These are phyloP conservation scores for Mycosarcoma maydis DNA, from an alignment of 1,284 basidiomycete genomes.

Conservation along the genomic window DNA sequence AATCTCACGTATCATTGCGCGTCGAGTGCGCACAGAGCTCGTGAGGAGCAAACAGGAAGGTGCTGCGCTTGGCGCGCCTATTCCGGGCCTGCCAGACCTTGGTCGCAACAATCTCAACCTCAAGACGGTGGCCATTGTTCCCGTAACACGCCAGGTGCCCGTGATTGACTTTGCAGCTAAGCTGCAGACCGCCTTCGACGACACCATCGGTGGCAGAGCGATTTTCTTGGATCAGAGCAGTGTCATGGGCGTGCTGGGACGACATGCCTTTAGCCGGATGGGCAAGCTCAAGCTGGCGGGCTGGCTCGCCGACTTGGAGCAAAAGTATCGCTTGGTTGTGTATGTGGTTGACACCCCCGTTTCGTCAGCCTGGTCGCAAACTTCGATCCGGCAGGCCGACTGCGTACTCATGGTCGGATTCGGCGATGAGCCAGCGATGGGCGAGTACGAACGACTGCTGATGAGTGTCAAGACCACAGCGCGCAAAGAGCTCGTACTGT, in stretches of 20 bases:
- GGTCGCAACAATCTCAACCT: conserved; percentile 87
- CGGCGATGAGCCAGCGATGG: conserved; percentile 81
- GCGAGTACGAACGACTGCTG: conserved; percentile 88
- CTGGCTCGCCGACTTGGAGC: conserved; percentile 65
- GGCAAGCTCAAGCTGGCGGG: conserved; percentile 66
- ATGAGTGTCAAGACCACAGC: conserved; percentile 96
- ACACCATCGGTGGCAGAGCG: conserved; percentile 58
- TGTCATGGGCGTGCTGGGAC: conserved; percentile 64
- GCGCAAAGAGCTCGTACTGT: conserved; percentile 90
- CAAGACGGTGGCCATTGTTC: conserved; percentile 87
- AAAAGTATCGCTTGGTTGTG: conserved; percentile 62
- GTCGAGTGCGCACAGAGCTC: conserved; percentile 85
- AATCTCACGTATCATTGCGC: conserved; percentile 92
- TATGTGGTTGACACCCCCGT: conserved; percentile 66
- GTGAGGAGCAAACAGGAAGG: conserved; percentile 42
- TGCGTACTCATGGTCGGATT: conserved; percentile 91
- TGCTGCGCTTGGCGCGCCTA: conserved; percentile 43
- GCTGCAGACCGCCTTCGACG: conserved; percentile 60
- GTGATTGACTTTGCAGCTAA: conserved; percentile 63
- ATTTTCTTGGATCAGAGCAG: conserved; percentile 63
- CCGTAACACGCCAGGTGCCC: conserved; percentile 70
- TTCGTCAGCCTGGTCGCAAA: conserved; percentile 64
- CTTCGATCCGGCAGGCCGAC: conserved; percentile 77
- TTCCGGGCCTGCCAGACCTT: conserved; percentile 61
- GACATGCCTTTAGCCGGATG: conserved; percentile 66